Conservation (phyloP, 148 eudicot species). For the Diospyros lotus region DNA sequence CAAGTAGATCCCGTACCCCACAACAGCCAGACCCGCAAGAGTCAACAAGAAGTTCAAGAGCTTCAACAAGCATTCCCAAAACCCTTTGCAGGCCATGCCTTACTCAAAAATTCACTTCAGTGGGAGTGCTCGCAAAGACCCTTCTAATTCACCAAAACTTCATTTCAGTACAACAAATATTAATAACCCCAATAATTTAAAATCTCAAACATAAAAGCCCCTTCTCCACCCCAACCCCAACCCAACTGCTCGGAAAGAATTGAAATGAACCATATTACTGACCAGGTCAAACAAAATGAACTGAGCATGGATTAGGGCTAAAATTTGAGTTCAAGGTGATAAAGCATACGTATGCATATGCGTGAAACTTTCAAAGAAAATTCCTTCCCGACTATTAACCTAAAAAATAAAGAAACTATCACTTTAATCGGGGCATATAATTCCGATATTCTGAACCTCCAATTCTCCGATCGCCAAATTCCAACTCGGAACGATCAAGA, state of each 20-base stretch:
- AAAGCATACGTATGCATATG: neutral
- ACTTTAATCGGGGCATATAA: neutral
- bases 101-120: constrained; percentile 14
- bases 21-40: constrained; percentile 71
- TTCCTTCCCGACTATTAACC: too few relatives aligned
- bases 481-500: too few relatives aligned
- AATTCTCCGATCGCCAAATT: too few relatives aligned
- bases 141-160: constrained; percentile 12
- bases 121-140: neutral
- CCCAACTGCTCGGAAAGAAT: neutral
- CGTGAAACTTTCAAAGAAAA: too few relatives aligned
- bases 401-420: too few relatives aligned
- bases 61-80: constrained; percentile 78
- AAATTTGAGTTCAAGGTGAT: constrained; percentile 1
- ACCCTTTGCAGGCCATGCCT: constrained; percentile 86
- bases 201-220: neutral
- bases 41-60: constrained; percentile 73
- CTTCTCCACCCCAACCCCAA: neutral
- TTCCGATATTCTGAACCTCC: neutral
- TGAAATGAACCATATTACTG: neutral
- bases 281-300: neutral
- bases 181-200: neutral
- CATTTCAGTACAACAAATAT: constrained; percentile 6
- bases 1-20: constrained; percentile 90
- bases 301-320: neutral